phyloP scores from a whole-genome alignment of 2,329 filamentous ascomycete genomes.

The Cladosporium sphaerospermum region DNA sequence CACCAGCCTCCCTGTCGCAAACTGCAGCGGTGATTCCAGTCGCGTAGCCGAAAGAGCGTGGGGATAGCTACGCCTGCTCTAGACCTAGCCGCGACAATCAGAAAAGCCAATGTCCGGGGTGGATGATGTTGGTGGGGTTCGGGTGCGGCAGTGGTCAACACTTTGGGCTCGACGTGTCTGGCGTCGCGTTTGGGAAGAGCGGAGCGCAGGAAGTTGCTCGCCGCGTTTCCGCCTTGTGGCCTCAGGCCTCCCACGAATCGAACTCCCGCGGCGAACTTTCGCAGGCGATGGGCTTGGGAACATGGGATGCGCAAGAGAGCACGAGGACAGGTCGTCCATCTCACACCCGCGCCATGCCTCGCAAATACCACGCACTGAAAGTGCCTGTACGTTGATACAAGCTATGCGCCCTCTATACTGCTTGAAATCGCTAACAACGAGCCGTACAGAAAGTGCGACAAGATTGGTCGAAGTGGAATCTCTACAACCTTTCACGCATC shows the following conservation, averaged over 20 bases:
- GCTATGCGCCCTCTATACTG: background rate
- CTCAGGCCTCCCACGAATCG: background rate
- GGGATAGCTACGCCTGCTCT: too few relatives aligned
- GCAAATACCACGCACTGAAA: slow-evolving; percentile 61
- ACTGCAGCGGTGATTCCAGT: background rate
- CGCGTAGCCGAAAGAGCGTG: too few relatives aligned
- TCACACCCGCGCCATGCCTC: slow-evolving; percentile 19
- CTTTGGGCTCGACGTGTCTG: slow-evolving; percentile 5
- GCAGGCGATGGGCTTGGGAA: background rate
- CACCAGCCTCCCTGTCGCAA: slow-evolving; percentile 8
- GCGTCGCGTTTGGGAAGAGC: background rate
- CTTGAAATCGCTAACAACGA: slow-evolving; percentile 9
- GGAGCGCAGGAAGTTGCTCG: too few relatives aligned
- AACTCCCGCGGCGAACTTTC: background rate
- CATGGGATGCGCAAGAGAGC: slow-evolving; percentile 1
- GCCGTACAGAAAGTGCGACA: slow-evolving; percentile 73
- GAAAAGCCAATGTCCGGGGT: background rate
- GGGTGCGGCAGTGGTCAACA: background rate
- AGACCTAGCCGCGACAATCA: too few relatives aligned
- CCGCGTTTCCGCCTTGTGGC: background rate
- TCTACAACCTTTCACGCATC: slow-evolving; percentile 73
- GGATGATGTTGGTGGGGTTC: background rate
- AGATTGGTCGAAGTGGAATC: slow-evolving; percentile 96
- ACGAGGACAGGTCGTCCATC: background rate
- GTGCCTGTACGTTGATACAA: slow-evolving; percentile 20